Conservation (phyloP, 1,284 basidiomycete species). For the Pseudozyma flocculosa region DNA sequence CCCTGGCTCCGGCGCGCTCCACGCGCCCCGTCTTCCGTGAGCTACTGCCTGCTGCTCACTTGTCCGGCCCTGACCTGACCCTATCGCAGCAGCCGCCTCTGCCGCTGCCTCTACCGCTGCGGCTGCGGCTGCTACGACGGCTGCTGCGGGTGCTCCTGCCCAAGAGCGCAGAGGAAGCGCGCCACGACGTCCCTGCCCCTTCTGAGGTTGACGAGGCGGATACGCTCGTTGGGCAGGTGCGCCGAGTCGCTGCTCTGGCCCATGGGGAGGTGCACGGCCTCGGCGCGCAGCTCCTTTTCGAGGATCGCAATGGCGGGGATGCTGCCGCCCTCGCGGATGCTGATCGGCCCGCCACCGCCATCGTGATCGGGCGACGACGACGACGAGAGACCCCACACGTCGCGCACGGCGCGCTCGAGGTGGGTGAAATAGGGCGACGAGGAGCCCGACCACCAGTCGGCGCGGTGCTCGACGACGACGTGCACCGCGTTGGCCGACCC, state of each 20-base stretch:
- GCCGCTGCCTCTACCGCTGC: too few species aligned
- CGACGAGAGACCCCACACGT: too few species aligned
- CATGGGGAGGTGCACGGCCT: conserved; percentile 82
- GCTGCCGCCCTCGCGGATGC: conserved; percentile 74
- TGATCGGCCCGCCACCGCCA: too few species aligned
- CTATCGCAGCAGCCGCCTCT: too few species aligned
- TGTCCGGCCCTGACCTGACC: too few species aligned
- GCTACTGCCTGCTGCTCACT: too few species aligned
- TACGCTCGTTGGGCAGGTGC: conserved; percentile 81
- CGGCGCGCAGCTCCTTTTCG: conserved; percentile 76
- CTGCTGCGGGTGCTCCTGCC: too few species aligned
- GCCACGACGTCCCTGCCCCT: conserved; percentile 25
- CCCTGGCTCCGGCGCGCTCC: too few species aligned
- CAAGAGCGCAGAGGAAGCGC: conserved; percentile 22
- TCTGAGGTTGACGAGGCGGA: conserved; percentile 72
- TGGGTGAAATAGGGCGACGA: conserved; percentile 79
- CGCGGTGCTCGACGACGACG: conserved; percentile 75
- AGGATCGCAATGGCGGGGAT: conserved; percentile 82
- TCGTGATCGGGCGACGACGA: too few species aligned
- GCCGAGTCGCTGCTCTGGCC: conserved; percentile 74
- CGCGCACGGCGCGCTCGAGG: conserved; percentile 74
- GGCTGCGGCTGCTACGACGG: too few species aligned
- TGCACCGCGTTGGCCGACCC: conserved; percentile 13
- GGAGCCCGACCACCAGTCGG: conserved; percentile 94
- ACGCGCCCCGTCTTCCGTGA: too few species aligned